Conservation (phyloP, 169 alveolate species). For the Eimeria tenella region DNA sequence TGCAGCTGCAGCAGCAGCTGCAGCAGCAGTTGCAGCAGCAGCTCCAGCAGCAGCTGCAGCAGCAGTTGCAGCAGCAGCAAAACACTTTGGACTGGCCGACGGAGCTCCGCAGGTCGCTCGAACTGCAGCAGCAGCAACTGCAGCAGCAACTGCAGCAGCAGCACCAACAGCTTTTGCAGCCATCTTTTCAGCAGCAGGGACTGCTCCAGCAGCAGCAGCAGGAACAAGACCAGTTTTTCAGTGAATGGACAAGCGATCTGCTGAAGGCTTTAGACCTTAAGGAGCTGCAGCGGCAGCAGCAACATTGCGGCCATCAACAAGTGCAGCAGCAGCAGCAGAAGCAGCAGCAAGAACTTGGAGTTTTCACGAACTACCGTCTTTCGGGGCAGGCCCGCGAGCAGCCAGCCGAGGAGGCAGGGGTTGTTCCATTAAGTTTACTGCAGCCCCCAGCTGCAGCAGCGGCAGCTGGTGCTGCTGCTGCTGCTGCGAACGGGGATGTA, state of each 20-base stretch:
- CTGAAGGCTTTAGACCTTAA: conserved; percentile 5
- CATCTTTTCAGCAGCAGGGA: too few relatives aligned
- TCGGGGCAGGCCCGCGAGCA: background rate
- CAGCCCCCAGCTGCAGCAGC: background rate
- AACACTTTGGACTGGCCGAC: background rate
- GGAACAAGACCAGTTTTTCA: background rate
- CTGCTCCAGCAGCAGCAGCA: background rate
- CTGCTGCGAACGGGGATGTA: background rate
- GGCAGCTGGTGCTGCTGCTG: background rate
- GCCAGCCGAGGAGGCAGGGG: background rate
- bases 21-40: background rate
- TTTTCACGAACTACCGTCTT: background rate
- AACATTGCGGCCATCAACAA: background rate
- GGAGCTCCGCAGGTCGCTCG: background rate
- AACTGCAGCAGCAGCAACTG: too few relatives aligned
- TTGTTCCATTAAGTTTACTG: background rate
- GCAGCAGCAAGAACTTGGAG: background rate
- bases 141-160: too few relatives aligned
- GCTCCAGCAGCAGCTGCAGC: conserved; percentile 33
- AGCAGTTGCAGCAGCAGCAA: background rate
- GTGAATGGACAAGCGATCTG: background rate
- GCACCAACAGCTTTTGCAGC: too few relatives aligned
- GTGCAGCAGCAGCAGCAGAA: background rate
- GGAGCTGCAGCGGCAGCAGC: background rate
- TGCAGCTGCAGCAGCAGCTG: background rate